Evolutionary conservation across 805 yeast genomes (phyloP).

Genomic region (Candida pseudofarinosa): DNA sequence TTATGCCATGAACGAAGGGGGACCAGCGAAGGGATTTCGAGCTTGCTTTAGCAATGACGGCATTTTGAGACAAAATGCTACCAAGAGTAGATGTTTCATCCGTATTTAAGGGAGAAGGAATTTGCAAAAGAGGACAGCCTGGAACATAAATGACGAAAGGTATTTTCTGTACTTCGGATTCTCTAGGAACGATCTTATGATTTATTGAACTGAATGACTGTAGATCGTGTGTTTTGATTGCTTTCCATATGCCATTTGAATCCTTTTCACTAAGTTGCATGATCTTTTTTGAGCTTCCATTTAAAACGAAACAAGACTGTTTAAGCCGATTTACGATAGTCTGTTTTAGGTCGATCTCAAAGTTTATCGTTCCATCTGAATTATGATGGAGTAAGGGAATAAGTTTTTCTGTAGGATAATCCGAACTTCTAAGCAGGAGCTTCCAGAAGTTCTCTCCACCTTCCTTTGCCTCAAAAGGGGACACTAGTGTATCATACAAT

Average conservation of each 20-base stretch:
- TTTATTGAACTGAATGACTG: constrained; percentile 20
- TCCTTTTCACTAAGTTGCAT: constrained; percentile 69
- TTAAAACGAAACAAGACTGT: constrained; percentile 71
- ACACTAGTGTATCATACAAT: constrained; percentile 47
- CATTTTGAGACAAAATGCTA: constrained; percentile 2
- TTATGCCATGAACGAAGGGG: constrained; percentile 28
- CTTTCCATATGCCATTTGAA: constrained; percentile 53
- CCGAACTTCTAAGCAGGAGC: constrained; percentile 7
- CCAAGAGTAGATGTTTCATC: constrained; percentile 3
- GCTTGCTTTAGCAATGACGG: constrained; percentile 10
- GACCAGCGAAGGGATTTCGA: constrained; percentile 11
- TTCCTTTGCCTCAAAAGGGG: not conserved
- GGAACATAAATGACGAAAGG: constrained; percentile 50
- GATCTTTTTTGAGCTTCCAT: constrained; percentile 76
- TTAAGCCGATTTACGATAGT: constrained; percentile 77
- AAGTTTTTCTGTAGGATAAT: constrained; percentile 27
- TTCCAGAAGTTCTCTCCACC: constrained; percentile 23
- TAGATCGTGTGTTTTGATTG: constrained; percentile 38
- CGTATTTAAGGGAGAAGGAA: constrained; percentile 9
- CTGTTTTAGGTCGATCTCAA: constrained; percentile 34
- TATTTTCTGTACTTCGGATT: constrained; percentile 26
- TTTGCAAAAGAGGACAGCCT: constrained; percentile 33
- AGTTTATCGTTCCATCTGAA: constrained; percentile 13
- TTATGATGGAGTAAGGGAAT: constrained; percentile 24
- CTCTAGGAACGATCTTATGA: constrained; percentile 21